Percentiles rank a stretch among this genome's conserved stretches.
phyloP scores from a whole-genome alignment of 495 filamentous ascomycete genomes.

The Neurospora sp. region DNA sequence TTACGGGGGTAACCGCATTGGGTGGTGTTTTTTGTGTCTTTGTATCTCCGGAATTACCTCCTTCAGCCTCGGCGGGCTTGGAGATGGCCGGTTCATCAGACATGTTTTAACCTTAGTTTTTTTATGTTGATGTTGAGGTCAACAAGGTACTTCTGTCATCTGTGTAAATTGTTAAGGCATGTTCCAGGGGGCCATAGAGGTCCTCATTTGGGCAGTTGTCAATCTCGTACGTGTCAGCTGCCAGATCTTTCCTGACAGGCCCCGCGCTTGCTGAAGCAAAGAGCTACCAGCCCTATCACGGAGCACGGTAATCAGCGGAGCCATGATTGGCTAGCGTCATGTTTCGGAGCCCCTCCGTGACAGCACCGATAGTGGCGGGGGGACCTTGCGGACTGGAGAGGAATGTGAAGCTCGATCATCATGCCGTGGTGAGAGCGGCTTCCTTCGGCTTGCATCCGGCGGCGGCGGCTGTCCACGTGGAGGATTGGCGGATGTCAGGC shows the following conservation, averaged over 20 bases:
- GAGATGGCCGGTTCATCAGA: background rate
- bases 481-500: slow-evolving; percentile 1
- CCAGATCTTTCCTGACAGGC: background rate
- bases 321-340: slow-evolving; percentile 5
- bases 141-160: background rate
- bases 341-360: background rate
- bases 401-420: background rate
- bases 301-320: slow-evolving; percentile 7
- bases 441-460: slow-evolving; percentile 4
- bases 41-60: background rate
- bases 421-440: background rate
- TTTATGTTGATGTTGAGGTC: background rate
- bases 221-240: background rate
- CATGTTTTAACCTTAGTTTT: background rate
- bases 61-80: background rate
- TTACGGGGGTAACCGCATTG: background rate
- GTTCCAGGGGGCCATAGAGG: background rate
- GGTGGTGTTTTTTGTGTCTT: background rate
- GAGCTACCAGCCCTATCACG: slow-evolving; percentile 5
- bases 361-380: background rate
- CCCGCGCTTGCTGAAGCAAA: background rate
- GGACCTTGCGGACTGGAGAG: background rate
- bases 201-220: background rate
- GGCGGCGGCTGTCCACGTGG: slow-evolving; percentile 2
- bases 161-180: background rate